Evolutionary conservation across 2,329 filamentous ascomycete genomes (phyloP).

Genomic region (Hirsutella thompsonii): DNA sequence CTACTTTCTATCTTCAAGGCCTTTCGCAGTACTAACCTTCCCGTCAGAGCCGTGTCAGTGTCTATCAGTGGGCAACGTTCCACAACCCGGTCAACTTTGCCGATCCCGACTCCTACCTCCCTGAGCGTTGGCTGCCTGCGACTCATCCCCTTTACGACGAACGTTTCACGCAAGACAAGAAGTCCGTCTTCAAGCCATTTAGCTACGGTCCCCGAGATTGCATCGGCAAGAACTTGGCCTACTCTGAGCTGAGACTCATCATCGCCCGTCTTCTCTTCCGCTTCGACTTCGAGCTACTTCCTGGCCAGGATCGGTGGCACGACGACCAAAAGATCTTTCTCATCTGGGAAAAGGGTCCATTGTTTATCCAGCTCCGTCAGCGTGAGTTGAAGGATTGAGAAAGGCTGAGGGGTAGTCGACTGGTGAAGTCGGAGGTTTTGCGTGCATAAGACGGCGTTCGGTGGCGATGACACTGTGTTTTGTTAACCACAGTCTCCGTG

Average conservation of each 20-base stretch:
- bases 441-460: too few species aligned
- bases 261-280: constrained; percentile 28
- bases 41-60: constrained; percentile 24
- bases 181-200: constrained; percentile 23
- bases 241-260: constrained; percentile 34
- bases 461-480: too few species aligned
- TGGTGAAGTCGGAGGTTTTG: too few species aligned
- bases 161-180: constrained; percentile 25
- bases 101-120: constrained; percentile 29
- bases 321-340: not conserved
- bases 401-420: too few species aligned
- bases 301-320: constrained; percentile 1
- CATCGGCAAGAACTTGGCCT: constrained; percentile 27
- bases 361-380: too few species aligned
- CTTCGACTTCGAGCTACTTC: constrained; percentile 24
- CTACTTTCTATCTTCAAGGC: not conserved
- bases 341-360: constrained; percentile 2
- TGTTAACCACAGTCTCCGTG: too few species aligned
- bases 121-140: constrained; percentile 28
- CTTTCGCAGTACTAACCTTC: not conserved
- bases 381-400: too few species aligned
- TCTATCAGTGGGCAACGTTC: constrained; percentile 32
- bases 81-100: constrained; percentile 29
- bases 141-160: constrained; percentile 17
- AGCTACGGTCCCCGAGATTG: constrained; percentile 25